Conservation (phyloP, 2,329 filamentous ascomycete genomes). For the Zasmidium cellare region DNA sequence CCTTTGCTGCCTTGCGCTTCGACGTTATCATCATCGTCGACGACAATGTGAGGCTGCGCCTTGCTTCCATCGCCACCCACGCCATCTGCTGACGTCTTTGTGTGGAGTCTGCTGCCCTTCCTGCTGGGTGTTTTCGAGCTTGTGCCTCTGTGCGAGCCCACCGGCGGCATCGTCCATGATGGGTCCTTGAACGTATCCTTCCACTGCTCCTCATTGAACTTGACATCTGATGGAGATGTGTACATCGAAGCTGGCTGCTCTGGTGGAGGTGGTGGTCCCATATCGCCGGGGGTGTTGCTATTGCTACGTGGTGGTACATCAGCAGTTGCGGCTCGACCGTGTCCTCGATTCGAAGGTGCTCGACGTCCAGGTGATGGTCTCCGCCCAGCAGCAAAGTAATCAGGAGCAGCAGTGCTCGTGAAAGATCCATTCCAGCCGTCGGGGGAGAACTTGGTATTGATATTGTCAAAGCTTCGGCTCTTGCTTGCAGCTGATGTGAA, state of each 20-base stretch:
- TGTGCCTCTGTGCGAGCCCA: constrained; percentile 25
- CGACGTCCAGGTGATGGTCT: constrained; percentile 19
- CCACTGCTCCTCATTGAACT: constrained; percentile 46
- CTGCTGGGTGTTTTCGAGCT: constrained; percentile 31
- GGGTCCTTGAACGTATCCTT: constrained; percentile 45
- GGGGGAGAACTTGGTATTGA: constrained; percentile 52
- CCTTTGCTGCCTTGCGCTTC: not conserved
- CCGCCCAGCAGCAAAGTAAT: constrained; percentile 41
- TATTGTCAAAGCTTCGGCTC: constrained; percentile 50
- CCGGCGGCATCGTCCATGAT: constrained; percentile 19
- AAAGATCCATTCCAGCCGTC: constrained; percentile 50
- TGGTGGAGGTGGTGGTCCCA: constrained; percentile 7
- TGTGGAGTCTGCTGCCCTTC: constrained; percentile 25
- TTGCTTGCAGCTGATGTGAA: constrained; percentile 37
- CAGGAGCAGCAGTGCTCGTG: constrained; percentile 30
- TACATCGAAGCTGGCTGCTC: constrained; percentile 5
- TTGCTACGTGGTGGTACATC: constrained; percentile 15
- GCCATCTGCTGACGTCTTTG: constrained; percentile 13
- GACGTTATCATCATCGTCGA: constrained; percentile 29
- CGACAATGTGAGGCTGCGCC: constrained; percentile 30
- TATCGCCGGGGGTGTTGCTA: constrained; percentile 8
- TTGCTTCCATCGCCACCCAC: constrained; percentile 13
- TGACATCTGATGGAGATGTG: constrained; percentile 21
- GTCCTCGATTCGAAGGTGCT: constrained; percentile 10
- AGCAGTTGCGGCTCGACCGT: constrained; percentile 15